Evolutionary conservation across 2,329 filamentous ascomycete species (phyloP), one percentile per base, ranked within the genome.

Genomic region (Daldinia sp.): DNA sequence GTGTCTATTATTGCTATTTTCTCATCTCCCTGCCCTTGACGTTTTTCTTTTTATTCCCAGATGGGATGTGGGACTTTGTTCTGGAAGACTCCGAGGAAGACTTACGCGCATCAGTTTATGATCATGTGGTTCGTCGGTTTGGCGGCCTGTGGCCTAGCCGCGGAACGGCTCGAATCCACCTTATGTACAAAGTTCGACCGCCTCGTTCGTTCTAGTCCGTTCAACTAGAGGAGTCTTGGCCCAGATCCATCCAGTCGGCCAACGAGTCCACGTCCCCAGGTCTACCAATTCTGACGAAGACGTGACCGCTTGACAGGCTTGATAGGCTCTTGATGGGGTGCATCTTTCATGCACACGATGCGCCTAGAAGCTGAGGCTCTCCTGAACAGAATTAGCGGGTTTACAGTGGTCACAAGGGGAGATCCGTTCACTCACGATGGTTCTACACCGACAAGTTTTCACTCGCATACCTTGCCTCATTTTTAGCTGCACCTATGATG

Each of bases 371-470:
- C 58, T 30, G 64, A 62, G 54, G 55, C 53, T 58, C 56, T 66
- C 54, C 52, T 61, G 63, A 61, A 61, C 53, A 59, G 39, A 53
- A 35, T 57, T 66, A 68, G 65, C 32, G 56, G 58, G 47, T 47
- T 56, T 56, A 15, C 27, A 37, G 45, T 47, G 52, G 30, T 57
- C 63, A 41, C 47, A 67, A 58, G 58, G 30, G 58, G 51, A 63
- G 58, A 57, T 51, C 41, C 53, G 54, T 54, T 35, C 35, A 43
- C 49, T 59, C 41, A 63, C 62, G 62, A 68, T 66, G 53, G 53
- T 32, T 54, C 63, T 66, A 66, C 65, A 68, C 65, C 65, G 65
- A 68, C 65, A 68, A 57, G 59, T 63, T 65, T 58, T 15, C 29
- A 34, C 47, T 15, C 45, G n/a, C 47, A 61, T 64, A 49, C 60